These are phyloP conservation scores for Myxozyma kluyveri DNA, from an alignment of 805 yeast species.

Conservation along the genomic window DNA sequence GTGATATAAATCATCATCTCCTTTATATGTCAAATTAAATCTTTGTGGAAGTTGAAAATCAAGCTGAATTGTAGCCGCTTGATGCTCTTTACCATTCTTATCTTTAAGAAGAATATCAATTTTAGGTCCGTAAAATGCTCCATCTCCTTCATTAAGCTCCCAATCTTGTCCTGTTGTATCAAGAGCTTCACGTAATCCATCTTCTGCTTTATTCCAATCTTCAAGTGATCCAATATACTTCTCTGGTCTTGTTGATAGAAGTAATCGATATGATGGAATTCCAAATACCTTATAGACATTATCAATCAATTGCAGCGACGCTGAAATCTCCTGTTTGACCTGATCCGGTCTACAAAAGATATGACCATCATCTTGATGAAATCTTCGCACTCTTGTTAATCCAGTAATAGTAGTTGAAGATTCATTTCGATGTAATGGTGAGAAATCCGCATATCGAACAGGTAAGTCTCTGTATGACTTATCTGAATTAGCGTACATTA, in stretches of 20 bases:
- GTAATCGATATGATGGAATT: conserved; percentile 86
- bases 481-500: conserved; percentile 86
- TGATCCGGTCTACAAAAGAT: conserved; percentile 93
- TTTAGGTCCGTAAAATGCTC: conserved; percentile 96
- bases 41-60: conserved; percentile 97
- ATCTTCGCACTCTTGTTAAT: conserved; percentile 94
- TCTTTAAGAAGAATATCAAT: conserved; percentile 95
- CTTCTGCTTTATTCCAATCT: conserved; percentile 92
- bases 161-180: conserved; percentile 83
- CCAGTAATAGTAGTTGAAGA: conserved; percentile 93
- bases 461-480: conserved; percentile 96
- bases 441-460: conserved; percentile 98
- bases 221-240: conserved; percentile 91
- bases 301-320: conserved; percentile 80
- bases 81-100: conserved; percentile 95
- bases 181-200: conserved; percentile 75
- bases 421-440: conserved; percentile 92
- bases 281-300: conserved; percentile 88
- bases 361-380: conserved; percentile 99
- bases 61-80: conserved; percentile 97
- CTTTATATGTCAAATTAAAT: conserved; percentile 84
- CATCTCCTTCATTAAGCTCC: conserved; percentile 96
- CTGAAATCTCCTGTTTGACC: conserved; percentile 79
- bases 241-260: conserved; percentile 95
- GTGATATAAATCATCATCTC: conserved; percentile 44